Base-by-base conservation (phyloP, 257 asterid genomes). In the Nicotiana tabacum region DNA sequence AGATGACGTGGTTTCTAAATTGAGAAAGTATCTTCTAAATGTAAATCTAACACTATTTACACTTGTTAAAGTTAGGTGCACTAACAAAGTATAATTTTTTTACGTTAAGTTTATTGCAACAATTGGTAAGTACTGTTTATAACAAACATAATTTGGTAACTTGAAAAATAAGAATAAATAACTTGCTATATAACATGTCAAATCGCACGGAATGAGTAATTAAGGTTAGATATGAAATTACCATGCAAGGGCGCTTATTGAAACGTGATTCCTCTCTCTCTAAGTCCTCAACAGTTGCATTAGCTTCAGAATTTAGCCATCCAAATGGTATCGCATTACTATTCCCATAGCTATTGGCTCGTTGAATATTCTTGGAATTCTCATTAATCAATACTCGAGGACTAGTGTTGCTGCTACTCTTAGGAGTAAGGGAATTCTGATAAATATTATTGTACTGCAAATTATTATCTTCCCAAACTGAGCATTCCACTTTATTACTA, bases 221-320 rank as follows among this genome's bases (percentile, higher is more conserved):
- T 43, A 35, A 30, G 21, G 46, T 66, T 13, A 30, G 76, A 66
- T 17, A 58, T 58, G 69, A 78, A 62, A 53, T 77, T 89, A 95
- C 98, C 94, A 9, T 33, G 35, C 57, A 80, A 7, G 91, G 94
- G 39, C 97, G 95, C 86, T 95, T 95, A 81, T 77, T 86, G 55
- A 70, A 84, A 88, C 82, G 64, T 13, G 86, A 68, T 72, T 87
- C 93, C 66, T 83, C 81, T 21, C 66, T 80, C 16, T 65, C 88
- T 16, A 81, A 62, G 35, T 89, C 94, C 4, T 85, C 85, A 83
- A 81, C 78, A 18, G 81, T 56, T 24, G 81, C 66, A 48, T 81
- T 83, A 11, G 46, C 83, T 30, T 86, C 91, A 24, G 87, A 83
- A 86, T 86, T 88, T 39, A 89, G 83, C 97, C 97, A 95, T 16